Conservation (phyloP, 176 grass and related monocot genomes). For the Triticum turgidum region DNA sequence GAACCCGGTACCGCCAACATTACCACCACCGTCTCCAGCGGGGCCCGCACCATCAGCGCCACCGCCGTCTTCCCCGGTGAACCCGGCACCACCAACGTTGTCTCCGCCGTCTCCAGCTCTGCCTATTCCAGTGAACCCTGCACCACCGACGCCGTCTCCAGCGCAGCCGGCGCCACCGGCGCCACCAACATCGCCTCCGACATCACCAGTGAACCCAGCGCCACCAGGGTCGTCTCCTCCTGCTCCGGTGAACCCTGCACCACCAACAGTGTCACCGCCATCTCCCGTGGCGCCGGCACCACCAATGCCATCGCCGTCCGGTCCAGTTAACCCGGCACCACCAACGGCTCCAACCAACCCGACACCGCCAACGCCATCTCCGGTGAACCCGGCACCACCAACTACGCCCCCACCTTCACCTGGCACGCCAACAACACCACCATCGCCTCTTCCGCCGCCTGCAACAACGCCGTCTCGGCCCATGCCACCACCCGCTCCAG, state of each 20-base stretch:
- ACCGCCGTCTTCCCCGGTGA: not conserved
- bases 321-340: not conserved
- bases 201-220: not conserved
- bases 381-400: not conserved
- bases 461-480: not conserved
- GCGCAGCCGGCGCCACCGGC: not conserved
- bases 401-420: not conserved
- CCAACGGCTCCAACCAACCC: not conserved
- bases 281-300: not conserved
- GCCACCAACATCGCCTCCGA: not conserved
- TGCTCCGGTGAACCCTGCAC: not conserved
- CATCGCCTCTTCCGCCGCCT: not conserved
- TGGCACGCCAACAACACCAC: not conserved
- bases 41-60: not conserved
- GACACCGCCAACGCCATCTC: not conserved
- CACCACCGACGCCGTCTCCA: not conserved
- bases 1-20: not conserved
- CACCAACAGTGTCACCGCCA: not conserved
- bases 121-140: not conserved
- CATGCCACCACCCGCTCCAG: not conserved
- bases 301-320: not conserved
- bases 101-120: not conserved
- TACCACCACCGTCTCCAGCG: not conserved
- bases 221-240: not conserved
- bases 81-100: not conserved